Conservation (phyloP, 2,329 filamentous ascomycete species). For the Pseudogymnoascus sp. region DNA sequence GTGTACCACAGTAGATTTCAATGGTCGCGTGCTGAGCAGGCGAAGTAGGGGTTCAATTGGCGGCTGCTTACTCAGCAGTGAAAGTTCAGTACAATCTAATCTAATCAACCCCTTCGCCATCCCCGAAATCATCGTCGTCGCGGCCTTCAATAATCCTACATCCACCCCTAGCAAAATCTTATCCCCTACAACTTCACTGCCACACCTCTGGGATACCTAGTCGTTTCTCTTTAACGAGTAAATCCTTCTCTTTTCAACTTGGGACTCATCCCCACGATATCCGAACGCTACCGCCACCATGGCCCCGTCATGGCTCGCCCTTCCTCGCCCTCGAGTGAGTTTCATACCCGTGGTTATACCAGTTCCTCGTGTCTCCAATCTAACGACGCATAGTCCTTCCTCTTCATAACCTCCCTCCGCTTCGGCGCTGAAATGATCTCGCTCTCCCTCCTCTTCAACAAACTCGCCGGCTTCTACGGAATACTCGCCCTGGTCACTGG, state of each 20-base stretch:
- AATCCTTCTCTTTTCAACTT: background rate
- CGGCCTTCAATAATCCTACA: background rate
- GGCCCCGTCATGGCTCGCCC: conserved; percentile 2
- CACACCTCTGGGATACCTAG: background rate
- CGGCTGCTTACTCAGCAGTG: background rate
- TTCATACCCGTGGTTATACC: background rate
- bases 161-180: background rate
- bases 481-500: conserved; percentile 83
- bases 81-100: conserved; percentile 3
- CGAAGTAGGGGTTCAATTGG: background rate
- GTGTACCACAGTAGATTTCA: background rate
- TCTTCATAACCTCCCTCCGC: conserved; percentile 78
- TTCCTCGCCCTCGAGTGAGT: conserved; percentile 2
- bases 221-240: background rate
- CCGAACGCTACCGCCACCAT: conserved; percentile 4
- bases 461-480: conserved; percentile 83
- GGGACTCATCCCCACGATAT: background rate
- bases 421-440: conserved; percentile 81
- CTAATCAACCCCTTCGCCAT: conserved; percentile 7
- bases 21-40: background rate
- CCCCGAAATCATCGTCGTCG: conserved; percentile 7
- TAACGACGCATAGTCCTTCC: conserved; percentile 55
- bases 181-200: background rate
- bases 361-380: background rate
- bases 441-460: conserved; percentile 80